Percentiles rank a stretch among this genome's conserved stretches.
Evolutionary conservation across 2,329 filamentous ascomycete species (phyloP).

Genomic region (Lasiodiplodia hormozganensis): DNA sequence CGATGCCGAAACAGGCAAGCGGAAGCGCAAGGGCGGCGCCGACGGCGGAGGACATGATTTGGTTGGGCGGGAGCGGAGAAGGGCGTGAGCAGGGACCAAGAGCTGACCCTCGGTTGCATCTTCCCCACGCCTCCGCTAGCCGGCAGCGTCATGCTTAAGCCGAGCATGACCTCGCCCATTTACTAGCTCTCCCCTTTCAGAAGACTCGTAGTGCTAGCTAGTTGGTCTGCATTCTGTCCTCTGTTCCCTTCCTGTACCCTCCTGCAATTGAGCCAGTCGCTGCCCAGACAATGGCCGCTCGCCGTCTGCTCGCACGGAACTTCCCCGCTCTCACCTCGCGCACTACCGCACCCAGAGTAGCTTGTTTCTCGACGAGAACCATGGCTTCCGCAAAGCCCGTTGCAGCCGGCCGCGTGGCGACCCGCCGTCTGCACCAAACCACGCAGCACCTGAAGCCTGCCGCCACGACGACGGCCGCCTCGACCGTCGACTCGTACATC

Average conservation of each 20-base stretch:
- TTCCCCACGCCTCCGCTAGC: conserved; percentile 21
- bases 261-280: not conserved
- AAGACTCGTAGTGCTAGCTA: not conserved
- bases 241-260: not conserved
- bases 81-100: not conserved
- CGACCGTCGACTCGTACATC: conserved; percentile 66
- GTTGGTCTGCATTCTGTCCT: not conserved
- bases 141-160: conserved; percentile 26
- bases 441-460: conserved; percentile 58
- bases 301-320: conserved; percentile 52
- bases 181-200: not conserved
- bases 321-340: conserved; percentile 50
- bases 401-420: conserved; percentile 37
- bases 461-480: conserved; percentile 57
- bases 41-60: not conserved
- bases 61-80: not conserved
- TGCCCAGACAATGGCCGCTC: conserved; percentile 49
- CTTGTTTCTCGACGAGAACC: conserved; percentile 49
- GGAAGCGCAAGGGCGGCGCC: not conserved
- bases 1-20: not conserved
- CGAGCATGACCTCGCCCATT: conserved; percentile 6
- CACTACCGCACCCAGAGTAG: conserved; percentile 42
- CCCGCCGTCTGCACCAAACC: conserved; percentile 62
- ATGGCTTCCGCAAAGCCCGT: conserved; percentile 40
- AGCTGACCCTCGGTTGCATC: conserved; percentile 23